Base-by-base conservation (phyloP, 805 yeast genomes). In the Hanseniaspora guilliermondii region DNA sequence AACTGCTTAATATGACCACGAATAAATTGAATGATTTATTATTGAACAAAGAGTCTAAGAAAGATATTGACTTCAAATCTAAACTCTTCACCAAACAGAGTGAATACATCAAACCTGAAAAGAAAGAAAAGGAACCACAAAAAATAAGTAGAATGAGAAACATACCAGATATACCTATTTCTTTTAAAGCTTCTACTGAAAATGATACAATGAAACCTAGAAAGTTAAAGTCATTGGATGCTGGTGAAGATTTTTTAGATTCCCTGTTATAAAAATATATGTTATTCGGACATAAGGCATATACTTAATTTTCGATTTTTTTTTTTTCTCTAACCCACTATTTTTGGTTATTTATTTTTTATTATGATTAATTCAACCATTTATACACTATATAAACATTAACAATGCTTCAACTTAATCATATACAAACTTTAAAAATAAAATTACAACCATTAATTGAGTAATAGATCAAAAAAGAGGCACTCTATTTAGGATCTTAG, bases 181-280 rank as follows among this genome's bases (percentile, higher is more conserved):
- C 42, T 1, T 6, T 42, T 4, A 16, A 16, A 8, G 6, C 25
- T 16, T 12, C 33, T 8, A n/a, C 12, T 5, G 30, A 44, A 32
- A 16, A 6, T 3, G 4, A 2, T 2, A 25, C 27, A 35, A 36
- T 21, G 35, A 27, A 52, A 37, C 45, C 25, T 4, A 6, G 17
- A 33, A 52, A 52, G 32, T 9, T 37, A 17, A 40, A 17, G 12
- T 21, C 42, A 32, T 19, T 30, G 21, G n/a, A 32, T 9, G 27
- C 35, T 2, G 32, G 16, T 42, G 54, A 50, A 42, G 48, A 42
- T n/a, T 50, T 50, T 14, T 36, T 50, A 14, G 54, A 50, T 19
- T 50, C 54, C n/a, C 16, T 50, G 11, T 8, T 50, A 14, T 50
- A 33, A 12, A 7, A 5, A 16, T 6, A 4, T 11, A n/a, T 8